Evolutionary conservation across 805 yeast genomes (phyloP).

Genomic region (Metschnikowia sp.): DNA sequence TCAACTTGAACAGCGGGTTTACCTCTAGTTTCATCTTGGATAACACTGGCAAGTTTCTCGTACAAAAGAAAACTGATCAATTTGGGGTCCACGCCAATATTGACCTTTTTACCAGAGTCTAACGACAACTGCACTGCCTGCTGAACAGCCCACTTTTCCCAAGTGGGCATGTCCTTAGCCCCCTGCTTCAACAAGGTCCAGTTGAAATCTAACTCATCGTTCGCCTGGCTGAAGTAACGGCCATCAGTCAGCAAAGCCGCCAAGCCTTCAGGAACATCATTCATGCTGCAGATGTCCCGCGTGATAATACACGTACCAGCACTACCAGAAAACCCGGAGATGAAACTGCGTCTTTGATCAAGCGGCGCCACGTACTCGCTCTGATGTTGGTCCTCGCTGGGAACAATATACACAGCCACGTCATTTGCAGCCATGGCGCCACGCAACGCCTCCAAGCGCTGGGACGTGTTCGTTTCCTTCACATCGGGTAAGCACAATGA

Average conservation of each 20-base stretch:
- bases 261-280: constrained; percentile 50
- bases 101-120: constrained; percentile 40
- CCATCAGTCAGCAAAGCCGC: constrained; percentile 61
- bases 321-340: constrained; percentile 87
- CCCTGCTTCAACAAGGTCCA: constrained; percentile 57
- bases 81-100: constrained; percentile 50
- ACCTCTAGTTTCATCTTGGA: constrained; percentile 25
- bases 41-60: constrained; percentile 28
- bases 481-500: constrained; percentile 40
- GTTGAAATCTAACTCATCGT: constrained; percentile 56
- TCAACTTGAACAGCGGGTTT: constrained; percentile 34
- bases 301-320: constrained; percentile 92
- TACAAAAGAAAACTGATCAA: constrained; percentile 38
- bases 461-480: constrained; percentile 47
- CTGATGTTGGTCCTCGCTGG: constrained; percentile 92
- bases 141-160: constrained; percentile 57
- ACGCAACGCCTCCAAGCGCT: constrained; percentile 57
- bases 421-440: constrained; percentile 57
- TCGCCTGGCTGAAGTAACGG: constrained; percentile 57
- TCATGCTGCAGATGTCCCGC: constrained; percentile 50
- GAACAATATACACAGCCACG: constrained; percentile 71
- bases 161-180: constrained; percentile 45
- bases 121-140: constrained; percentile 49
- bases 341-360: constrained; percentile 79
- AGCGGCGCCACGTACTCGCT: constrained; percentile 81